Evolutionary conservation across 805 yeast species (phyloP), one percentile per base, ranked within the genome.

Genomic region (Saccharomycopsis sp.): DNA sequence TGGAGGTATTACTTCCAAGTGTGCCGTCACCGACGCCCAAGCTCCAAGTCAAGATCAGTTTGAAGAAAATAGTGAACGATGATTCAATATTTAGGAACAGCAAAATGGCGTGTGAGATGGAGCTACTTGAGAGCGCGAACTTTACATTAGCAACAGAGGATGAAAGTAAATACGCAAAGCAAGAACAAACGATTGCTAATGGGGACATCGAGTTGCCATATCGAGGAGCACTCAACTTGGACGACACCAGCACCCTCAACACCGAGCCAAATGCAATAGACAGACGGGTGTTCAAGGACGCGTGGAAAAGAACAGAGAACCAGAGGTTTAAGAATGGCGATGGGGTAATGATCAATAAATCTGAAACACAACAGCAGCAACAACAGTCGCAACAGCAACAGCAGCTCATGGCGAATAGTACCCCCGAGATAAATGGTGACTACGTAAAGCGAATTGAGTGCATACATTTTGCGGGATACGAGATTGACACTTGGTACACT

Each of bases 401-500:
- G 9, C 17, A n/a, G 5, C 10, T 6, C 17, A 5, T n/a, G n/a
- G n/a, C n/a, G 27, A 15, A 25, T 20, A n/a, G n/a, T 8, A 30
- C 10, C 15, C n/a, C 17, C 34, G 9, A n/a, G 34, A 25, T 25
- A 25, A 25, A 10, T 25, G 27, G n/a, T 25, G 27, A 9, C 27
- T n/a, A 25, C 9, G n/a, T 25, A 9, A 53, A 41, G 54, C 52
- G 36, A 43, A 70, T 82, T 31, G 67, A 71, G 36, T 73, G 72
- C 42, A 77, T 88, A 18, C 86, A 78, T 51, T 76, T 88, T 49
- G 73, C 86, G 26, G 70, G 71, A 33, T 73, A 62, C 57, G 87
- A 81, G 55, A 83, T 92, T 20, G 82, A 80, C 46, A 84, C 96
- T 0, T 86, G 96, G 95, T 88, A 83, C 59, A 74, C 83, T 3